A percentile compares a stretch with the other conserved stretches of the same genome.
These are phyloP conservation scores for Dichomitus squalens DNA, from an alignment of 1,284 basidiomycete genomes.

Conservation along the genomic window DNA sequence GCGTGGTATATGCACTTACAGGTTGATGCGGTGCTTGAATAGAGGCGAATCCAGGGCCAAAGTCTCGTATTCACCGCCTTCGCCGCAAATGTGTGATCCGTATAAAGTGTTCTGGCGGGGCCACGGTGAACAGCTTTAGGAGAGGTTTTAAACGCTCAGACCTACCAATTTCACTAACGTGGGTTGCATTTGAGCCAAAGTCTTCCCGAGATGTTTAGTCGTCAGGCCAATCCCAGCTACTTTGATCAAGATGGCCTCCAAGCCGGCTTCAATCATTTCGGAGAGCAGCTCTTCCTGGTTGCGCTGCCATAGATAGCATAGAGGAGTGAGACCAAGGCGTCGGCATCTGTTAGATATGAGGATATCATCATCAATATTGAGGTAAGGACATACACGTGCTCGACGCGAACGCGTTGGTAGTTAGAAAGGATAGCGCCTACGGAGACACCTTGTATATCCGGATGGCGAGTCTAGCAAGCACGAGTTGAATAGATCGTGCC, in stretches of 20 bases:
- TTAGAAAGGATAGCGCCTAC: conserved; percentile 97
- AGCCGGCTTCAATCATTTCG: conserved; percentile 84
- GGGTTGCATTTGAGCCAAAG: conserved; percentile 74
- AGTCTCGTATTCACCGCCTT: conserved; percentile 98
- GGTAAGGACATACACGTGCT: conserved; percentile 79
- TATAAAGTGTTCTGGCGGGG: conserved; percentile 71
- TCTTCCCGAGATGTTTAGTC: conserved; percentile 79
- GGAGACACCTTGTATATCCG: conserved; percentile 86
- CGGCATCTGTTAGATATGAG: conserved; percentile 57
- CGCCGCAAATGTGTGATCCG: conserved; percentile 94
- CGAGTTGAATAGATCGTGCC: background rate
- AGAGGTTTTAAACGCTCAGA: background rate
- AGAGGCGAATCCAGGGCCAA: conserved; percentile 90
- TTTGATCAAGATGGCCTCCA: conserved; percentile 91
- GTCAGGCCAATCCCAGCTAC: conserved; percentile 93
- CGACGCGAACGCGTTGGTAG: conserved; percentile 95
- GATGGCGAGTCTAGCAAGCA: conserved; percentile 63
- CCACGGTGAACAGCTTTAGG: background rate
- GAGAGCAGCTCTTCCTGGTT: conserved; percentile 82
- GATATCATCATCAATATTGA: background rate
- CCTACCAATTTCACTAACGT: conserved; percentile 76
- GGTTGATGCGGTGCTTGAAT: conserved; percentile 77
- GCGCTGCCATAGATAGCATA: conserved; percentile 95
- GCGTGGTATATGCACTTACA: conserved; percentile 50
- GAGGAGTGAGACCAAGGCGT: conserved; percentile 78